A percentile compares a stretch with the other conserved stretches of the same genome.
Evolutionary conservation across 768 basidiomycete species (phyloP).

Genomic region (Kwoniella dejecticola): DNA sequence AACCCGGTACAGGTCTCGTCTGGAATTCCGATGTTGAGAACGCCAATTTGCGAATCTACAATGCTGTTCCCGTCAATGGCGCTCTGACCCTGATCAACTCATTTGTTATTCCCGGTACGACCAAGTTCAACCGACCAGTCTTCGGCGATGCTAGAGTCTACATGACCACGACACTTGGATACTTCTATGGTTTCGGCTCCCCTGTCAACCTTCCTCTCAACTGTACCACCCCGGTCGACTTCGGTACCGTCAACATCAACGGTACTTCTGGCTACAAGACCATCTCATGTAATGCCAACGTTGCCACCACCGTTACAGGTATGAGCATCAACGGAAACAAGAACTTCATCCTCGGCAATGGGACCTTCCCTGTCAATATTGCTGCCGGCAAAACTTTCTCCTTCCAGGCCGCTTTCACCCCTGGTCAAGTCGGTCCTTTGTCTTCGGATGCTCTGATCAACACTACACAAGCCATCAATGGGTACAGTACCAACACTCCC

Average conservation of each 20-base stretch:
- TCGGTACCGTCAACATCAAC: conserved; percentile 21
- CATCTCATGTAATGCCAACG: conserved; percentile 12
- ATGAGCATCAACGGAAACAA: conserved; percentile 21
- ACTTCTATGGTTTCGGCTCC: conserved; percentile 23
- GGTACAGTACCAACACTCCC: conserved; percentile 11
- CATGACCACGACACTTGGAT: conserved; percentile 12
- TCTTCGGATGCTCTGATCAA: conserved; percentile 18
- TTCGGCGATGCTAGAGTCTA: conserved; percentile 21
- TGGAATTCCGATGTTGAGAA: conserved; percentile 18
- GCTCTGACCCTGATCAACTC: conserved; percentile 20
- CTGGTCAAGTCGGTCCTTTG: conserved; percentile 13
- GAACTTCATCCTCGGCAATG: conserved; percentile 19
- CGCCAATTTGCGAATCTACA: conserved; percentile 19
- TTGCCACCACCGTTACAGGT: conserved; percentile 11
- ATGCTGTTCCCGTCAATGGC: conserved; percentile 19
- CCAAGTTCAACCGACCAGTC: conserved; percentile 19
- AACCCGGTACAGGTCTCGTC: conserved; percentile 19
- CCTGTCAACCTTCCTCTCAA: conserved; percentile 23
- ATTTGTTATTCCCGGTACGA: conserved; percentile 16
- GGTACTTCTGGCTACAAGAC: conserved; percentile 10
- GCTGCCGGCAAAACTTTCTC: conserved; percentile 13
- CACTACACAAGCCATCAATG: conserved; percentile 8
- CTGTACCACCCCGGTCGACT: conserved; percentile 15
- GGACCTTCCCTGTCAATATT: conserved; percentile 11
- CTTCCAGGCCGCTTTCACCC: conserved; percentile 22